phyloP scores from a whole-genome alignment of 805 yeast genomes.

The Saccharomycopsis malanga region DNA sequence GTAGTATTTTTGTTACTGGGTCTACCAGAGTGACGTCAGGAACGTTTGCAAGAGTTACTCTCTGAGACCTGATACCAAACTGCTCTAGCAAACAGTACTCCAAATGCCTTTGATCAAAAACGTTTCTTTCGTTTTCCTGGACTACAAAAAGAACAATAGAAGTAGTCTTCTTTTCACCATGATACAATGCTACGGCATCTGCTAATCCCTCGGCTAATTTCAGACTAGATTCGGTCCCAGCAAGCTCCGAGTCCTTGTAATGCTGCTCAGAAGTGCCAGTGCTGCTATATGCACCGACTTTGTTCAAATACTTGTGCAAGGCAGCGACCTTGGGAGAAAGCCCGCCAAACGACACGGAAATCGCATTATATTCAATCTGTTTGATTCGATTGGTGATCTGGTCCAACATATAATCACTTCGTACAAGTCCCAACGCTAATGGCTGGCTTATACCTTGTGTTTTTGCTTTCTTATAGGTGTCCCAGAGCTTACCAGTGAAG shows the following conservation, averaged over 20 bases:
- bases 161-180: conserved; percentile 26
- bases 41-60: conserved; percentile 63
- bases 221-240: conserved; percentile 58
- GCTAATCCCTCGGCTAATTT: conserved; percentile 65
- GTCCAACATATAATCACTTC: conserved; percentile 83
- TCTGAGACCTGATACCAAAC: conserved; percentile 51
- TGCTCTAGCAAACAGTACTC: conserved; percentile 60
- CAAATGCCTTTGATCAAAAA: conserved; percentile 82
- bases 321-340: conserved; percentile 72
- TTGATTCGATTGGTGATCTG: conserved; percentile 49
- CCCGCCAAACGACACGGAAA: conserved; percentile 93
- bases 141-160: conserved; percentile 68
- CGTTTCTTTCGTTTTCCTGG: conserved; percentile 81
- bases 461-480: conserved; percentile 45
- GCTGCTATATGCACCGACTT: conserved; percentile 45
- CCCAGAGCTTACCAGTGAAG: conserved; percentile 77
- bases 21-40: conserved; percentile 36
- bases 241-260: conserved; percentile 44
- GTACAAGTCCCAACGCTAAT: conserved; percentile 72
- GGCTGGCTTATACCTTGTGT: conserved; percentile 51
- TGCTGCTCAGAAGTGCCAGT: conserved; percentile 34
- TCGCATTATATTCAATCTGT: conserved; percentile 95
- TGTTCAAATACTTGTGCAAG: conserved; percentile 62
- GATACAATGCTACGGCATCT: conserved; percentile 55
- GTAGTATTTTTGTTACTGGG: conserved; percentile 39